These are phyloP conservation scores for Phytophthora melonis DNA, from an alignment of 352 stramenopile species.

Conservation along the genomic window DNA sequence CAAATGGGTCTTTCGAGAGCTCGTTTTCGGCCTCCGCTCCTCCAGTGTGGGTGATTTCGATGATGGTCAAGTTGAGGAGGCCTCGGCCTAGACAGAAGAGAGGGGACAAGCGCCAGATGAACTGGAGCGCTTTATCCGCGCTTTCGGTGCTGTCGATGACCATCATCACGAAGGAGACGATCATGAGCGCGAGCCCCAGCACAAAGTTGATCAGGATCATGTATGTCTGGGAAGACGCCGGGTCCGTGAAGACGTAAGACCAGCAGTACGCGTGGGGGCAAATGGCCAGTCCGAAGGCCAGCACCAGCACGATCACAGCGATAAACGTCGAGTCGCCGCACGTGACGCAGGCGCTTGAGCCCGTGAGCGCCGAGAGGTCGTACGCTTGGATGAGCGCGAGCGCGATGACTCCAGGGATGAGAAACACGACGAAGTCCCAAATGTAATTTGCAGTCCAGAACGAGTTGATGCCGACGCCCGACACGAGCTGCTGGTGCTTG, in stretches of 20 bases:
- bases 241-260: conserved; percentile 67
- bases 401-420: conserved; percentile 60
- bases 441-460: conserved; percentile 96
- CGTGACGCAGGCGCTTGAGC: conserved; percentile 32
- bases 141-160: conserved; percentile 39
- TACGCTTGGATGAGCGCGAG: conserved; percentile 49
- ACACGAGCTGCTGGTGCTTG: conserved; percentile 96
- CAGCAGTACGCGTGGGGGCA: conserved; percentile 68
- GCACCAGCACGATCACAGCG: conserved; percentile 61
- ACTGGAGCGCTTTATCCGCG: conserved; percentile 58
- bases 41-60: conserved; percentile 41
- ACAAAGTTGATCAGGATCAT: conserved; percentile 72
- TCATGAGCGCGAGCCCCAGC: conserved; percentile 63
- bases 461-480: conserved; percentile 88
- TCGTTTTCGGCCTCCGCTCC: conserved; percentile 33
- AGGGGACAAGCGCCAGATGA: conserved; percentile 70
- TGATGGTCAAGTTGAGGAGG: conserved; percentile 46
- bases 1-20: conserved; percentile 44
- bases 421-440: conserved; percentile 92
- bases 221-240: conserved; percentile 64
- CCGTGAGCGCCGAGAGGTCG: conserved; percentile 40
- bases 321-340: conserved; percentile 44
- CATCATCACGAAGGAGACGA: conserved; percentile 63
- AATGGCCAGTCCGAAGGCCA: conserved; percentile 70
- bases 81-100: conserved; percentile 64